Evolutionary conservation across 2,329 filamentous ascomycete species (phyloP).

Genomic region (Pseudocercospora fijiensis): DNA sequence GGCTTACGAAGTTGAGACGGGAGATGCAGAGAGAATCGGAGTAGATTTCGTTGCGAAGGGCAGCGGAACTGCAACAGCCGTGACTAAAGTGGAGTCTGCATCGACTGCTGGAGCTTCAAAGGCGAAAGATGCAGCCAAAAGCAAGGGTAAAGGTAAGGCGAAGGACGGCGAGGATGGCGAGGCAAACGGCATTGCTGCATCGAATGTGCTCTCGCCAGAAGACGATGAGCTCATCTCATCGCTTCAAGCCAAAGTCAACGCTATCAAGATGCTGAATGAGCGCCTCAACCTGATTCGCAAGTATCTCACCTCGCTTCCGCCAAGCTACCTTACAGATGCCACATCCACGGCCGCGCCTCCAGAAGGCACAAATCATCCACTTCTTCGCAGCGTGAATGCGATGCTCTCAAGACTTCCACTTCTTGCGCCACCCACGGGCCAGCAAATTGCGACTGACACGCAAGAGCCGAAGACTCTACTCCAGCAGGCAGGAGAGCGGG

Average conservation of each 20-base stretch:
- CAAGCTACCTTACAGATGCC: slow-evolving; percentile 59
- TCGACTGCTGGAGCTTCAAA: slow-evolving; percentile 23
- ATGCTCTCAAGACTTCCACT: slow-evolving; percentile 81
- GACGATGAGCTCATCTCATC: slow-evolving; percentile 66
- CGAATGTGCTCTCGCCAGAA: slow-evolving; percentile 54
- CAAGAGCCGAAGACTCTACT: slow-evolving; percentile 53
- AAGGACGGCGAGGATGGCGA: slow-evolving; percentile 46
- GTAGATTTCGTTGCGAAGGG: slow-evolving; percentile 89
- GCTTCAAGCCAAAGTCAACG: slow-evolving; percentile 85
- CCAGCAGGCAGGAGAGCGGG: slow-evolving; percentile 57
- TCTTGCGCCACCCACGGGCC: slow-evolving; percentile 66
- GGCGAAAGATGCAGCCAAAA: slow-evolving; percentile 38
- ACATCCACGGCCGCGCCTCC: slow-evolving; percentile 38
- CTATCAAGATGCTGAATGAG: slow-evolving; percentile 84
- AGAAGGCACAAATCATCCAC: slow-evolving; percentile 58
- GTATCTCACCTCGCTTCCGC: slow-evolving; percentile 73
- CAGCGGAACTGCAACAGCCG: slow-evolving; percentile 73
- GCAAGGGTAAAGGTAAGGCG: slow-evolving; percentile 43
- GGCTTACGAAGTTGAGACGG: slow-evolving; percentile 85
- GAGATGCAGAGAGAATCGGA: slow-evolving; percentile 95
- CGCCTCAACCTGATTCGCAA: slow-evolving; percentile 55
- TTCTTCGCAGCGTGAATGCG: slow-evolving; percentile 85
- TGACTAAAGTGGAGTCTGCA: slow-evolving; percentile 35
- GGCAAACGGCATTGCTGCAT: slow-evolving; percentile 34
- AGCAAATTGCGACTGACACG: slow-evolving; percentile 60